Percentiles rank a stretch among this genome's conserved stretches.
These are phyloP conservation scores for Exophiala oligosperma DNA, from an alignment of 2,329 filamentous ascomycete genomes.

Conservation along the genomic window DNA sequence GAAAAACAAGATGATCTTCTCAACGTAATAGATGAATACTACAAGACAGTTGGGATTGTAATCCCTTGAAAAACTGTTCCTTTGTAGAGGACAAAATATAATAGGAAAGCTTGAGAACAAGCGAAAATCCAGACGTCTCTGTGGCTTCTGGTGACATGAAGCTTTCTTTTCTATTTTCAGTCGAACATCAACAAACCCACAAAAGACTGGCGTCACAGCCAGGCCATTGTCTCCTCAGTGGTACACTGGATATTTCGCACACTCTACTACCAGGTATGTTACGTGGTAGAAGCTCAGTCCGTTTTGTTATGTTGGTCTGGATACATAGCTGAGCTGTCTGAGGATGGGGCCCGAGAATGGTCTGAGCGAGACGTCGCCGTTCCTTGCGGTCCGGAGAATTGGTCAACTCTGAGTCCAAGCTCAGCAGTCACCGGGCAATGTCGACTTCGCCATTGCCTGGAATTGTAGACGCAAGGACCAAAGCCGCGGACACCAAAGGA, in stretches of 20 bases:
- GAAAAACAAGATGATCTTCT: not conserved
- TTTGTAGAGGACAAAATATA: slow-evolving; percentile 2
- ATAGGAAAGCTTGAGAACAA: not conserved
- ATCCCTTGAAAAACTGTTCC: not conserved
- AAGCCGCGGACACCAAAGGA: not conserved
- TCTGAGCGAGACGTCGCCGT: slow-evolving; percentile 3
- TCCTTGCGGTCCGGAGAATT: slow-evolving; percentile 3
- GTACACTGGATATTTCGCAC: not conserved
- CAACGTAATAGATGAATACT: not conserved
- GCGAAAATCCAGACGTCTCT: not conserved
- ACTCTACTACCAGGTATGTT: not conserved
- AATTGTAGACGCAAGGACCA: not conserved
- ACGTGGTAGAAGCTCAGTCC: slow-evolving; percentile 5
- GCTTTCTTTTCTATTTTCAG: slow-evolving; percentile 9
- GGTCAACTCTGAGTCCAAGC: not conserved
- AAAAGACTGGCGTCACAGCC: not conserved
- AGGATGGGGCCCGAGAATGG: slow-evolving; percentile 2
- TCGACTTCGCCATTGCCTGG: not conserved
- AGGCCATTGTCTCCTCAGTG: not conserved
- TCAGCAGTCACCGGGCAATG: not conserved
- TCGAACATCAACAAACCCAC: slow-evolving; percentile 8
- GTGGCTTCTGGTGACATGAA: slow-evolving; percentile 2
- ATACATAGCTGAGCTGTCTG: slow-evolving; percentile 12
- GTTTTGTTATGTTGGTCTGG: slow-evolving; percentile 16
- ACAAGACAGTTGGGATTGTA: not conserved